Evolutionary conservation across 176 grass and related monocot species (phyloP).

Genomic region (Miscanthus lutarioriparius): DNA sequence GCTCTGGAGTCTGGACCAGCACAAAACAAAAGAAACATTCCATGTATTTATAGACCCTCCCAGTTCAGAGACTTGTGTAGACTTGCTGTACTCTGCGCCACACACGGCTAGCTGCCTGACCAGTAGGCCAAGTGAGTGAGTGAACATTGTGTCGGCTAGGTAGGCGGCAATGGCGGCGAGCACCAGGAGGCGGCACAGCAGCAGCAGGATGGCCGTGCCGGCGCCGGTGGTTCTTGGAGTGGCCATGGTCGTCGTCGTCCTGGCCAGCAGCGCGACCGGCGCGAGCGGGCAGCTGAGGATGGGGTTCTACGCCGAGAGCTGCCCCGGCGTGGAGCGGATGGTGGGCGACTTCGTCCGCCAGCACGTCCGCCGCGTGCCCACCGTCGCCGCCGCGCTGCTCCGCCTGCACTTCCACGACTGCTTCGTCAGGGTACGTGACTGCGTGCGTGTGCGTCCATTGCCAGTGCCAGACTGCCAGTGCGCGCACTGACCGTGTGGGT

Average conservation of each 20-base stretch:
- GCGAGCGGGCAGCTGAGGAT: conserved; percentile 44
- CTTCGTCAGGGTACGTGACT: conserved; percentile 72
- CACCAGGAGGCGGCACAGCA: neutral
- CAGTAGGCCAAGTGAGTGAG: neutral
- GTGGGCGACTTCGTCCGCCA: conserved; percentile 66
- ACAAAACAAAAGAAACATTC: conserved; percentile 8
- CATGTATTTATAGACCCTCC: neutral
- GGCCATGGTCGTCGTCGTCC: neutral
- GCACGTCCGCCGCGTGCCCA: conserved; percentile 78
- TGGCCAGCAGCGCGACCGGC: neutral
- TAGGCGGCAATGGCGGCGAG: neutral
- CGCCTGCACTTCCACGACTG: conserved; percentile 92
- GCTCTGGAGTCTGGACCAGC: neutral
- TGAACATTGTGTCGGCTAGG: neutral
- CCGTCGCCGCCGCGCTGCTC: conserved; percentile 77
- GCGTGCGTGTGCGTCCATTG: neutral
- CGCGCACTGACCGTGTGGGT: neutral
- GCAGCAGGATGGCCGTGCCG: neutral
- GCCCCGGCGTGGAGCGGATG: conserved; percentile 66
- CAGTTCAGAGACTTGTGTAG: neutral
- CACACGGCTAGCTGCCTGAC: neutral
- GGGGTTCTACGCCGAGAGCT: conserved; percentile 78
- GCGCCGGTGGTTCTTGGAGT: neutral
- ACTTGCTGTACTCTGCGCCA: neutral
- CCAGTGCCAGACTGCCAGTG: neutral